phyloP scores from a whole-genome alignment of 768 basidiomycete genomes.

The Leccinum obscurum region DNA sequence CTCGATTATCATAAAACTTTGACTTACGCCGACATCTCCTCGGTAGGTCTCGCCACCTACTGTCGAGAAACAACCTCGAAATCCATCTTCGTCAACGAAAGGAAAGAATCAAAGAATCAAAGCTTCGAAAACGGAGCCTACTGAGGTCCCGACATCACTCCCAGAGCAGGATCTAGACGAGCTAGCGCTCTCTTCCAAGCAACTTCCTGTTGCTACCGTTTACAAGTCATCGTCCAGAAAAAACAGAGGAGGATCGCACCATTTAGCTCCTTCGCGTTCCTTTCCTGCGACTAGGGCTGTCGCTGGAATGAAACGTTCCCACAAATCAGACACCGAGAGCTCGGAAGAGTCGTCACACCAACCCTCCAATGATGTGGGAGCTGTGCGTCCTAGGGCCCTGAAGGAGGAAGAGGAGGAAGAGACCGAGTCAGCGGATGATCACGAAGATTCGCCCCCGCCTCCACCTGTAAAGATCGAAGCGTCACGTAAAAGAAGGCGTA shows the following conservation, averaged over 20 bases:
- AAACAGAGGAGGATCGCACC: slow-evolving; percentile 1
- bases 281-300: slow-evolving; percentile 9
- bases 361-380: slow-evolving; percentile 33
- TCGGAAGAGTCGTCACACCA: slow-evolving; percentile 16
- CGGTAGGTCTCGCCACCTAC: slow-evolving; percentile 3
- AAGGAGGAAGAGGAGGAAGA: slow-evolving; percentile 38
- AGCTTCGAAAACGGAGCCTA: slow-evolving; percentile 27
- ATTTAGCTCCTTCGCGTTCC: slow-evolving; percentile 5
- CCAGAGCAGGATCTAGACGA: slow-evolving; percentile 49
- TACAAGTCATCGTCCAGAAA: slow-evolving; percentile 10
- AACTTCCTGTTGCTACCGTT: slow-evolving; percentile 7
- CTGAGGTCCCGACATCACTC: slow-evolving; percentile 57
- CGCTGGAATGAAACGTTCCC: slow-evolving; percentile 22
- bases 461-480: slow-evolving; percentile 21
- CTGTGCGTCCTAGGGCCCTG: slow-evolving; percentile 14
- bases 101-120: slow-evolving; percentile 14
- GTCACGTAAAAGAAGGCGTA: slow-evolving; percentile 48
- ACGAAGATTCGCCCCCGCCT: slow-evolving; percentile 37
- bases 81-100: slow-evolving; percentile 10
- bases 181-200: slow-evolving; percentile 10
- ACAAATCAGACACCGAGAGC: slow-evolving; percentile 28
- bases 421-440: slow-evolving; percentile 42
- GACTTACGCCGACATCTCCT: slow-evolving; percentile 2
- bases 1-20: not conserved
- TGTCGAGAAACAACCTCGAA: slow-evolving; percentile 11